phyloP scores from a whole-genome alignment of 495 filamentous ascomycete genomes.

The Cercophora sp. region DNA sequence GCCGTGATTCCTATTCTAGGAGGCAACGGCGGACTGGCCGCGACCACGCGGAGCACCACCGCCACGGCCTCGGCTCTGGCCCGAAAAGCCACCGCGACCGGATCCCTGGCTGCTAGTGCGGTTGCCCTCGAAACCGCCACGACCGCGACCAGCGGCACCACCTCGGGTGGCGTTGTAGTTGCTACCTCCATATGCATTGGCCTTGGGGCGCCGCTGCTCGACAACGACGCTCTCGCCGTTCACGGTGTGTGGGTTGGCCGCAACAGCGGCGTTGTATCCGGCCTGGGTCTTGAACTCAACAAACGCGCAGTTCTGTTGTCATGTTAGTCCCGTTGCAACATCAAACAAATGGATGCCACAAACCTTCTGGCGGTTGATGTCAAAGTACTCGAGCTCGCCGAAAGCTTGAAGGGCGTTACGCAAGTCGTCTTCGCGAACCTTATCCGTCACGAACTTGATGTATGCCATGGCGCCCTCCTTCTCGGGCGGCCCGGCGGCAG shows the following conservation, averaged over 20 bases:
- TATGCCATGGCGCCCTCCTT: constrained; percentile 73
- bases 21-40: constrained; percentile 28
- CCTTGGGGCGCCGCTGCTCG: constrained; percentile 81
- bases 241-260: constrained; percentile 81
- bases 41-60: constrained; percentile 53
- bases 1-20: no score
- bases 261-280: constrained; percentile 74
- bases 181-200: constrained; percentile 59
- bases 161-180: constrained; percentile 61
- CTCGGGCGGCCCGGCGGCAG: constrained; percentile 47
- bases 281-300: constrained; percentile 81
- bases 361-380: constrained; percentile 89
- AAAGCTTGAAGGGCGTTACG: constrained; percentile 61
- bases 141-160: constrained; percentile 56
- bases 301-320: constrained; percentile 83
- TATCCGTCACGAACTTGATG: constrained; percentile 89
- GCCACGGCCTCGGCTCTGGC: constrained; percentile 52
- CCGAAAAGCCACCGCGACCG: constrained; percentile 62
- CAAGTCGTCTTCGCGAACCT: constrained; percentile 67
- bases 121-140: constrained; percentile 57
- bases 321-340: constrained; percentile 19
- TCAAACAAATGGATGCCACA: constrained; percentile 17
- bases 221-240: constrained; percentile 76
- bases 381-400: constrained; percentile 80
- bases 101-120: constrained; percentile 59